phyloP scores from a whole-genome alignment of 2,329 filamentous ascomycete species.

The Botrytis porri region DNA sequence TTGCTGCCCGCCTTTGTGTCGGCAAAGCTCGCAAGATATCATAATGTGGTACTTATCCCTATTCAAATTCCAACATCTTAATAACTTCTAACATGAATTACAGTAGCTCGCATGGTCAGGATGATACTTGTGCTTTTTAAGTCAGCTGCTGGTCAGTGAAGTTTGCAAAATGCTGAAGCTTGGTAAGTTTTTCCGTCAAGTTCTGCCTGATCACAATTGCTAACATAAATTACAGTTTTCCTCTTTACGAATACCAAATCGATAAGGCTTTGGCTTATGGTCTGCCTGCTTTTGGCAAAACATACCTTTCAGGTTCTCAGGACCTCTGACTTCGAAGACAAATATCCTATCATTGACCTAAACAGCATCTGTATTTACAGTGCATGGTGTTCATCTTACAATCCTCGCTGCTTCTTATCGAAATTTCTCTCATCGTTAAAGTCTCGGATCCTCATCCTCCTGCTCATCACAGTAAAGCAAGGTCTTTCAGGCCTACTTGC shows the following conservation, averaged over 20 bases:
- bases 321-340: background rate
- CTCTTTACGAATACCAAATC: background rate
- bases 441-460: background rate
- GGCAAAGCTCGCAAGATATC: background rate
- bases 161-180: background rate
- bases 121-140: fast-evolving
- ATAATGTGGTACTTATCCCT: background rate
- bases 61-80: background rate
- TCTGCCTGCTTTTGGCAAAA: background rate
- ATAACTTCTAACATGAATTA: background rate
- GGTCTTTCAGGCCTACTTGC: no score
- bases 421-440: background rate
- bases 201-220: background rate
- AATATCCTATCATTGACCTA: background rate
- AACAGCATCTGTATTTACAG: background rate
- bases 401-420: background rate
- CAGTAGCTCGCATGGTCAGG: background rate
- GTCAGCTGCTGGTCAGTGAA: background rate
- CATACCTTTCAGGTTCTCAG: background rate
- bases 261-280: background rate
- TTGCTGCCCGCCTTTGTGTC: background rate
- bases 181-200: background rate
- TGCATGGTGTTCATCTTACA: background rate
- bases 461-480: no score
- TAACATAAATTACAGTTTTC: background rate